Evolutionary conservation across 345 rosid species (phyloP), one percentile per base, ranked within the genome.

Genomic region (Brassica napus): DNA sequence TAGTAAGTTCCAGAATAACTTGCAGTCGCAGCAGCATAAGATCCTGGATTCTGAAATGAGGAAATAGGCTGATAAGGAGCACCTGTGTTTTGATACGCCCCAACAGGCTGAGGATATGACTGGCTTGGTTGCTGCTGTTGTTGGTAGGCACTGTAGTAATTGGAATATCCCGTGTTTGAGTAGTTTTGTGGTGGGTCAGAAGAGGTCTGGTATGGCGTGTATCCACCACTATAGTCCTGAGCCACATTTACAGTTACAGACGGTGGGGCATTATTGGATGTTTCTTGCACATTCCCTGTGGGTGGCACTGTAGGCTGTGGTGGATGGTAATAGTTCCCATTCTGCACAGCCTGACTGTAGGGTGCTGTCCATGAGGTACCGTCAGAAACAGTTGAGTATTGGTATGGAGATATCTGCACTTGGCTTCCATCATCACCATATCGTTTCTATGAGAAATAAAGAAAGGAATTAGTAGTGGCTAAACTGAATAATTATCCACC

Each of bases 41-140:
- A 96, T 93, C 97, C 98, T 74, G 97, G 84, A 89, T 93, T 96
- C 97, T 88, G 99, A 93, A 92, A 92, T 75, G 99, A 90, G 87
- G 97, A 92, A 90, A 89, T 81, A 89, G 98, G 98, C 94, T 93
- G 97, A 89, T 88, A 92, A 92, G 97, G 88, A 90, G 91, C 94
- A 92, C 98, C 94, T 89, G 99, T 88, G 82, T 90, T 96, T 88
- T 92, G 98, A 89, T 93, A 96, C 76, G 95, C 90, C 85, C 88
- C 97, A 74, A 84, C 86, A 79, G 97, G 90, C 88, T 89, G 94
- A 72, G 98, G 72, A 84, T 87, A 90, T 11, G 97, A 83, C 74
- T 87, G 91, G 81, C 79, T 88, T 78, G 89, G 84, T 81, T 88
- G 97, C 83, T 90, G 97, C 83, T 90, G 97, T 84, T 90, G 96